Conservation (phyloP, 108 stramenopile species). For the Parietichytrium sp. region DNA sequence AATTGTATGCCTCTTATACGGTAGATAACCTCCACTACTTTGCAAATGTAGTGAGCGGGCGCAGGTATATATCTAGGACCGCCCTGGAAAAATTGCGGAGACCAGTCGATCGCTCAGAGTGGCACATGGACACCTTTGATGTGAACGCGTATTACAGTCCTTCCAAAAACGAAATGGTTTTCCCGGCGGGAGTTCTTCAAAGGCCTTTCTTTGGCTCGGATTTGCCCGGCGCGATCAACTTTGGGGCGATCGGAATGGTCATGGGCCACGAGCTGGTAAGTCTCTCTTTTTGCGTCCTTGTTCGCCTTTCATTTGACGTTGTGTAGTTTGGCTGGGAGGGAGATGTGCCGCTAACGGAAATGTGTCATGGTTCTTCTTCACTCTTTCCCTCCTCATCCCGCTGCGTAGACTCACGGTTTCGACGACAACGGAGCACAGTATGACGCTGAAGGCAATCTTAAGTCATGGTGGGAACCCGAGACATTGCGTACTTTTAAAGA, state of each 20-base stretch:
- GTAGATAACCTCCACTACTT: background rate
- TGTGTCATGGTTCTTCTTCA: too few species aligned
- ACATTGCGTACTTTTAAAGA: background rate
- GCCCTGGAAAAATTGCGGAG: background rate
- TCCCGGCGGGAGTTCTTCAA: conserved; percentile 14
- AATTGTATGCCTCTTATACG: background rate
- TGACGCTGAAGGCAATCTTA: background rate
- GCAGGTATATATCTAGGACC: too few species aligned
- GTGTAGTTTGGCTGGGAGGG: too few species aligned
- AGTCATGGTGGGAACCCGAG: conserved; percentile 15
- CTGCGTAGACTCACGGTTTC: conserved; percentile 13
- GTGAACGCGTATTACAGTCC: conserved; percentile 9
- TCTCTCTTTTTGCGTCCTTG: too few species aligned
- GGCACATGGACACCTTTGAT: conserved; percentile 21
- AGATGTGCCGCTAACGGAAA: too few species aligned
- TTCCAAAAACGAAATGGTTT: conserved; percentile 22
- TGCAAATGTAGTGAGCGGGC: too few species aligned
- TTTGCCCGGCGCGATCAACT: background rate
- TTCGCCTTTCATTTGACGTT: too few species aligned
- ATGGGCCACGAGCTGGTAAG: conserved; percentile 37
- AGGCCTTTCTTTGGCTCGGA: background rate
- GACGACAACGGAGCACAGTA: conserved; percentile 26
- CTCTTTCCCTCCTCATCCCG: too few species aligned
- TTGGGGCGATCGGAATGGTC: background rate
- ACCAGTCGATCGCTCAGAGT: background rate